Conservation (phyloP, 2,329 filamentous ascomycete genomes). For the Acrocalymma vagum region DNA sequence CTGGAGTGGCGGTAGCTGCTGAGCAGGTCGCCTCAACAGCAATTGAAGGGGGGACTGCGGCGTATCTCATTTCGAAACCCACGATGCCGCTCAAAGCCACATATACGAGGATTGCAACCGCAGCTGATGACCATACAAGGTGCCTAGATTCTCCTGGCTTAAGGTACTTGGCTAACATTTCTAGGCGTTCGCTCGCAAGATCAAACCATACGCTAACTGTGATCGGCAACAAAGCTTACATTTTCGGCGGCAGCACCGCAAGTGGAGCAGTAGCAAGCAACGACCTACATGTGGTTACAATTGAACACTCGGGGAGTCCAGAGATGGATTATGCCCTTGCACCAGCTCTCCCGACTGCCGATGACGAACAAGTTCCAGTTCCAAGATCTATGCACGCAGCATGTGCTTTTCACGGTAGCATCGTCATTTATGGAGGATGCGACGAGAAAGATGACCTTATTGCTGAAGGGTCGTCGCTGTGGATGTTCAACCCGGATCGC, state of each 20-base stretch:
- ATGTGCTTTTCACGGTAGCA: constrained; percentile 47
- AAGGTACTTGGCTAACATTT: constrained; percentile 12
- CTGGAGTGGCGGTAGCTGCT: constrained; percentile 44
- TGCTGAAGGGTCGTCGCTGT: constrained; percentile 48
- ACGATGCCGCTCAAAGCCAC: constrained; percentile 54
- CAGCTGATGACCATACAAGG: constrained; percentile 43
- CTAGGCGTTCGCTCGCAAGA: constrained; percentile 38
- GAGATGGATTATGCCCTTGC: constrained; percentile 52
- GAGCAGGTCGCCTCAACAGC: constrained; percentile 52
- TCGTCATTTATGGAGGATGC: constrained; percentile 52
- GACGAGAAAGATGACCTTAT: constrained; percentile 40
- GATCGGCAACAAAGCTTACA: constrained; percentile 53
- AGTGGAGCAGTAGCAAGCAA: constrained; percentile 49
- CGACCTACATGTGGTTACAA: constrained; percentile 52
- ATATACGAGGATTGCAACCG: constrained; percentile 51
- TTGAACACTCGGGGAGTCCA: constrained; percentile 37
- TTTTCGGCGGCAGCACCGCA: constrained; percentile 53
- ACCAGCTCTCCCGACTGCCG: constrained; percentile 46
- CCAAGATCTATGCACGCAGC: constrained; percentile 50
- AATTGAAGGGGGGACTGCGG: constrained; percentile 48
- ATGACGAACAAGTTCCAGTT: constrained; percentile 41
- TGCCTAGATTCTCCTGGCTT: constrained; percentile 21
- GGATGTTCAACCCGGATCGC: constrained; percentile 48
- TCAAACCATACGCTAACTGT: constrained; percentile 52
- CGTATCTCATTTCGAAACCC: constrained; percentile 52